phyloP scores from a whole-genome alignment of 352 stramenopile species.

The Phytophthora nicotianae region DNA sequence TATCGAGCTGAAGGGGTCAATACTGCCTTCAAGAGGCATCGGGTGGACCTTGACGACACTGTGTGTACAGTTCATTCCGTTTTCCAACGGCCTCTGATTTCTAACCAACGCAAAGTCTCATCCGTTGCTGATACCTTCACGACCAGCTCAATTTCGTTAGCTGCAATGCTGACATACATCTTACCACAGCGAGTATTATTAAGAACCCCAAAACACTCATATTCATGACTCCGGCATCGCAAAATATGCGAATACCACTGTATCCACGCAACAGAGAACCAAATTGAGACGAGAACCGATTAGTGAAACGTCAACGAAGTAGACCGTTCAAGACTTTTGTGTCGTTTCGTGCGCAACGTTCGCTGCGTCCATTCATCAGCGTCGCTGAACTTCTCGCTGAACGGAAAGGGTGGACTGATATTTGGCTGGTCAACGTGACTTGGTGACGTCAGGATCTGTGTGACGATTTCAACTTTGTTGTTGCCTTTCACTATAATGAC shows the following conservation, averaged over 20 bases:
- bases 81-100: conserved; percentile 26
- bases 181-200: background rate
- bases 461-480: background rate
- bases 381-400: conserved; percentile 14
- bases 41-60: conserved; percentile 30
- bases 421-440: background rate
- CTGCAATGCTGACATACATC: background rate
- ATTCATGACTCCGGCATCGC: background rate
- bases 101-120: conserved; percentile 9
- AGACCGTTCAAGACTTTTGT: conserved; percentile 19
- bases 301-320: background rate
- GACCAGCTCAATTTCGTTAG: conserved; percentile 4
- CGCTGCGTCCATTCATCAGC: conserved; percentile 14
- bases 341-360: conserved; percentile 40
- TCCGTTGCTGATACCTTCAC: conserved; percentile 10
- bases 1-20: conserved; percentile 8
- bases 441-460: background rate
- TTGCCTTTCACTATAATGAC: background rate
- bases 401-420: conserved; percentile 20
- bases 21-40: background rate
- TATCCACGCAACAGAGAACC: background rate
- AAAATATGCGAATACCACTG: background rate
- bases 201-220: background rate
- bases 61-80: conserved; percentile 22
- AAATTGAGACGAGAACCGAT: background rate